Conservation (phyloP, 148 eudicot genomes). For the Camellia japonica region DNA sequence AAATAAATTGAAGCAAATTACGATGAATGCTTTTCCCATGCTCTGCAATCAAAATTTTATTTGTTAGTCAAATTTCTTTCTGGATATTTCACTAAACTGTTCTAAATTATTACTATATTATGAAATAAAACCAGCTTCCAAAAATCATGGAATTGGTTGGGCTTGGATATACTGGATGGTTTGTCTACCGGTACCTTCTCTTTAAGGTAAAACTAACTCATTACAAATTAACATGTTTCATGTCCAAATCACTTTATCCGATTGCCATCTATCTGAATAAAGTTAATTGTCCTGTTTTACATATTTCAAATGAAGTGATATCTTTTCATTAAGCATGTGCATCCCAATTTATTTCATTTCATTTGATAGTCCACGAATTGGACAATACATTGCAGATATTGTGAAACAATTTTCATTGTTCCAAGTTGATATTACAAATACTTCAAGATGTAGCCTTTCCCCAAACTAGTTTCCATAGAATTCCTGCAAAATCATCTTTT, state of each 20-base stretch:
- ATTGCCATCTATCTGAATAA: background rate
- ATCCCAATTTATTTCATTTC: background rate
- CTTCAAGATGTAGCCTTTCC: background rate
- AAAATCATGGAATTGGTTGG: slow-evolving; percentile 96
- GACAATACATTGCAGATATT: background rate
- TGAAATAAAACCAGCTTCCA: slow-evolving; percentile 56
- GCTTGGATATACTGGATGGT: slow-evolving; percentile 96
- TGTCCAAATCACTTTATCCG: background rate
- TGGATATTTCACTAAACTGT: too few relatives aligned
- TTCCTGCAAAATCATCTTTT: background rate
- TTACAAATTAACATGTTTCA: background rate
- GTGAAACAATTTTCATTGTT: background rate
- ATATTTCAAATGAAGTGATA: background rate
- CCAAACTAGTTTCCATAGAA: background rate
- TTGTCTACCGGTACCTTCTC: slow-evolving; percentile 94
- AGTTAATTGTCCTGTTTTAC: background rate
- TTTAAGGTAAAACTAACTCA: slow-evolving; percentile 56
- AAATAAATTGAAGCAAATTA: background rate
- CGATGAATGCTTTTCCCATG: background rate
- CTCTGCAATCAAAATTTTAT: background rate
- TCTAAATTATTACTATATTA: background rate
- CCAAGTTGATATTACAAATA: background rate
- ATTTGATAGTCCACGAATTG: background rate
- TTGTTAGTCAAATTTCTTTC: too few relatives aligned
- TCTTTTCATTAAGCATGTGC: background rate